Evolutionary conservation across 306 rosid species (phyloP), one percentile per base, ranked within the genome.

Genomic region (Betula pendula): DNA sequence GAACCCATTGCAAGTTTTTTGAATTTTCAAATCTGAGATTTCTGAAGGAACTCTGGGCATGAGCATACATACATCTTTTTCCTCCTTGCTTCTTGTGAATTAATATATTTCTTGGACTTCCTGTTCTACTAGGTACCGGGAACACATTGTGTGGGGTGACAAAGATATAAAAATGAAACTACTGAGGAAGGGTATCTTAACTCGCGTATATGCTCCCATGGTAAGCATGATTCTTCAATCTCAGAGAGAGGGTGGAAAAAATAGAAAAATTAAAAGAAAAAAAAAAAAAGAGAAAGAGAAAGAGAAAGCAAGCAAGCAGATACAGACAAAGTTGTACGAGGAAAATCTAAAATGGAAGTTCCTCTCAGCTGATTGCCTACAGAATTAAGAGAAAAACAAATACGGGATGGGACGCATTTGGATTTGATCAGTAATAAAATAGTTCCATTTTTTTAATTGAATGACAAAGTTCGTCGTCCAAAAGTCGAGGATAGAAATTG

Each of bases 111-210:
- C 70, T 44, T 63, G 79, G 40, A 68, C 62, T 72, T 75, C 78
- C 81, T 80, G 66, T 71, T 71, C 45, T 73, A 71, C 77, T 65
- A 92, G 99, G 99, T 92, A 92, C 70, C 88, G 83, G 49, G 97
- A 92, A 72, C 99, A 87, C 82, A 83, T 95, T 44, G 97, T 95
- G 78, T 92, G 99, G 99, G 93, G 89, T 82, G 97, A 95, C 84
- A 90, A 92, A 84, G 97, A 95, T 35, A 20, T 88, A 38, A 95
- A 82, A 84, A 27, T 90, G 50, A 95, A 89, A 84, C 85, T 95
- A 81, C 79, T 95, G 88, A 92, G 92, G 77, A 95, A 95, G 85
- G 97, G 97, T 48, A 75, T 95, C 74, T 86, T 95, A 85, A 90
- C 99, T 72, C 97, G 97, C 85, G 83, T 95, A 80, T 88, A 86